Base-by-base conservation (phyloP, 352 stramenopile genomes). In the Globisporangium alternatum region DNA sequence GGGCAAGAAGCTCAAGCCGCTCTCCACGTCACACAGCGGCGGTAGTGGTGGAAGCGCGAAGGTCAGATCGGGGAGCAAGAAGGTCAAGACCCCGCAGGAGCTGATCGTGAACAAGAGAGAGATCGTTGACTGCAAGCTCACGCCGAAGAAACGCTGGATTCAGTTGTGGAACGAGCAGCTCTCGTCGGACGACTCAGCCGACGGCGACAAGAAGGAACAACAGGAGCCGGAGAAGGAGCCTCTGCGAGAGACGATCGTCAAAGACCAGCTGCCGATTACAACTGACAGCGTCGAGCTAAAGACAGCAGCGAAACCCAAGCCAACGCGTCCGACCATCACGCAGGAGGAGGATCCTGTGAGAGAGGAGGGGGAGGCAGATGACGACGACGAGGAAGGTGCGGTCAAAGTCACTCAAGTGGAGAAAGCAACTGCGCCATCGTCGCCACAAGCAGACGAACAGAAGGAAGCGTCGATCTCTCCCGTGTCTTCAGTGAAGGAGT, bases 131-230 rank as follows among this genome's bases (percentile, higher is more conserved):
- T 66, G 70, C 22, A 78, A 75, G 31, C 67, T 90, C 17, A 90
- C 84, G 59, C 84, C 82, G 56, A 91, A 93, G 73, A 85, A 89
- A 72, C 76, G 77, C 58, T 93, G 84, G 84, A 91, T 93, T 52
- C 79, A 85, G 69, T 62, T 76, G 5, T 93, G 84, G 84, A 90
- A 70, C 39, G 74, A 77, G 17, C 74, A 92, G 65, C 44, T 77
- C 56, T 73, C 74, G 19, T 65, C 53, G 19, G 61, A 65, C 19
- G 52, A 64, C 17, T 43, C 41, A 3, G 10, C 30, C 9, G 44
- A 43, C 37, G 37, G 35, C 4, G 43, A 28, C 21, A 62, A 48
- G 22, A 52, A 45, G 22, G 25, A 54, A 37, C 33, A 44, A 1
- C 35, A 33, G 1, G 60, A 66, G 54, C 60, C 52, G 6, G 60